A percentile compares a stretch with the other conserved stretches of the same genome.
These are phyloP conservation scores for Fusarium verrucosum DNA, from an alignment of 2,329 filamentous ascomycete genomes.

Conservation along the genomic window DNA sequence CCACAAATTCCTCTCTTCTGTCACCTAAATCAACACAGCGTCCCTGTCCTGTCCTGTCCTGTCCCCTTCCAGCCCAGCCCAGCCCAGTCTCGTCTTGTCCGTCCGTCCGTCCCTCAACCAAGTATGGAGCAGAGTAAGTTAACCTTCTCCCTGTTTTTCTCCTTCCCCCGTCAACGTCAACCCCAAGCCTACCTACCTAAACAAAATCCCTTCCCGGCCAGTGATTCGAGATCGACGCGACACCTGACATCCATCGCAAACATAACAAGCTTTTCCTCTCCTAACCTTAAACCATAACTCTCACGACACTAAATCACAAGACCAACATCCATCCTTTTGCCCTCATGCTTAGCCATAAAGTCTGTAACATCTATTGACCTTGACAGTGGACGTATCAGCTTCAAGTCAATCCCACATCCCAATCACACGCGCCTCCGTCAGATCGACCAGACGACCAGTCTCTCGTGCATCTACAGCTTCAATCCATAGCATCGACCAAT, in stretches of 20 bases:
- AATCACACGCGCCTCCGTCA: conserved; percentile 48
- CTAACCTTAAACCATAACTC: too few relatives aligned
- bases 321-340: neutral
- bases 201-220: conserved; percentile 11
- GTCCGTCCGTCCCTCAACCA: conserved; percentile 33
- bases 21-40: conserved; percentile 44
- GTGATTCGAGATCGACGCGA: neutral
- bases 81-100: conserved; percentile 9
- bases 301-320: too few relatives aligned
- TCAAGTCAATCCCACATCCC: conserved; percentile 44
- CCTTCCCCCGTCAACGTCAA: conserved; percentile 9
- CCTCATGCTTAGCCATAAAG: conserved; percentile 13
- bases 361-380: conserved; percentile 31
- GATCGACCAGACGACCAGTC: conserved; percentile 60
- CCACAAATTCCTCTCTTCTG: conserved; percentile 44
- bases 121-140: conserved; percentile 52
- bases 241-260: neutral
- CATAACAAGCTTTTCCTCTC: conserved; percentile 7
- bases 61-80: neutral
- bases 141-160: conserved; percentile 38
- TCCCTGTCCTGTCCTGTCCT: too few relatives aligned
- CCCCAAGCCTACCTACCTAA: conserved; percentile 12
- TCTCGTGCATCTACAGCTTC: conserved; percentile 67
- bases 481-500: conserved; percentile 64
- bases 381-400: conserved; percentile 41